Conservation (phyloP, 768 basidiomycete genomes). For the Suillus alpinus region DNA sequence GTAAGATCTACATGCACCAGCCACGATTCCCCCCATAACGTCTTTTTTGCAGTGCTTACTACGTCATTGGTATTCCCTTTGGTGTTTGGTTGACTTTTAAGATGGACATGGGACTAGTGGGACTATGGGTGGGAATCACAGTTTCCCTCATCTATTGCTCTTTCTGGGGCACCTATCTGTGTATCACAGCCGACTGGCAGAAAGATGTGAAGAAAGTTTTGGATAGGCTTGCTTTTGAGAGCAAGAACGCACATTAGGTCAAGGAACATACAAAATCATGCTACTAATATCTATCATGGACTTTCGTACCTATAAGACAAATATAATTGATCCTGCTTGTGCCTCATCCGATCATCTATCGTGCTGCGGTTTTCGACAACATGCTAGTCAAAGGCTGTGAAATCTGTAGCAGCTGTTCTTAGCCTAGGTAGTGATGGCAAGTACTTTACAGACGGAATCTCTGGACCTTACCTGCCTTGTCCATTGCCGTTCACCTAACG, state of each 20-base stretch:
- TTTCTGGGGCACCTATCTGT: slow-evolving; percentile 48
- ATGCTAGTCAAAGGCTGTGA: too few species aligned
- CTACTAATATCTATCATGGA: not conserved
- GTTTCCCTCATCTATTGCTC: slow-evolving; percentile 63
- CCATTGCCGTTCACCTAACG: too few species aligned
- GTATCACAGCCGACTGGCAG: slow-evolving; percentile 64
- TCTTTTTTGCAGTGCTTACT: slow-evolving; percentile 52
- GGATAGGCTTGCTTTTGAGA: slow-evolving; percentile 48
- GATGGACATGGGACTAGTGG: slow-evolving; percentile 53
- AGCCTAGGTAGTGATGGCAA: too few species aligned
- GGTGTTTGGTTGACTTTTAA: slow-evolving; percentile 78
- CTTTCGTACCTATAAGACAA: not conserved
- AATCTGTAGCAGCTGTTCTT: too few species aligned
- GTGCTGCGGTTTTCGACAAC: too few species aligned
- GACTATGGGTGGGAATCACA: slow-evolving; percentile 85
- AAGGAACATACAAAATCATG: not conserved
- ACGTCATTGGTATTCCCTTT: slow-evolving; percentile 79
- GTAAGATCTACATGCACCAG: slow-evolving; percentile 27
- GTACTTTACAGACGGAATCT: too few species aligned
- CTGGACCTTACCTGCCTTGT: too few species aligned
- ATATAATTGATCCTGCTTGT: too few species aligned
- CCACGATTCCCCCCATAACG: slow-evolving; percentile 2
- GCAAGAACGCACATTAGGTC: not conserved
- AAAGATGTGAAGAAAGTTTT: slow-evolving; percentile 62
- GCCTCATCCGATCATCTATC: too few species aligned